Conservation (phyloP, 345 rosid species). For the Viola odorata region DNA sequence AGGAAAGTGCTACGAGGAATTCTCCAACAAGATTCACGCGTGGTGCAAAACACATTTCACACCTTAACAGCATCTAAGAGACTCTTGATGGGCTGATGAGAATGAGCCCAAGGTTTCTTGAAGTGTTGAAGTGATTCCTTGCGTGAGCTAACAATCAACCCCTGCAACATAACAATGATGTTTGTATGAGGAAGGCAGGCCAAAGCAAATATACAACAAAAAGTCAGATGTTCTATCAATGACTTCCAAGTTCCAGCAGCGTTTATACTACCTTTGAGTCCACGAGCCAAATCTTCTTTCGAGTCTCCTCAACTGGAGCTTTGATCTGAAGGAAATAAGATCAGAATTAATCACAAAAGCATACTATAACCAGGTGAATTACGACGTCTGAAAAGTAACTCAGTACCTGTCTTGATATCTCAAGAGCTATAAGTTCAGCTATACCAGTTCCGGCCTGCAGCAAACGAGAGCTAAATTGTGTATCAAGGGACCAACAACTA, state of each 20-base stretch:
- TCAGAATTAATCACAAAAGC: constrained; percentile 17
- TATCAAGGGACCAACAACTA: not conserved
- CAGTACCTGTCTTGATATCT: constrained; percentile 85
- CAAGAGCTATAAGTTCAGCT: constrained; percentile 92
- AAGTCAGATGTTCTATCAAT: not conserved
- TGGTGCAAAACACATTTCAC: constrained; percentile 12
- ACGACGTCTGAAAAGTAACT: constrained; percentile 18
- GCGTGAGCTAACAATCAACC: constrained; percentile 70
- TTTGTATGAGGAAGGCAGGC: not conserved
- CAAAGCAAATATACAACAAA: not conserved
- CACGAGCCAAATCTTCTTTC: constrained; percentile 94
- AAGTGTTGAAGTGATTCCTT: constrained; percentile 82
- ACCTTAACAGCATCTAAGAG: constrained; percentile 79
- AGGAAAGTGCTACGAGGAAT: not conserved
- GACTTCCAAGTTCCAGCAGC: constrained; percentile 5
- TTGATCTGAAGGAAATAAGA: constrained; percentile 38
- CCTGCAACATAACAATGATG: constrained; percentile 37
- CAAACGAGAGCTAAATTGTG: constrained; percentile 3
- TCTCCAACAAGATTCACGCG: not conserved
- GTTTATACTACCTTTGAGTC: constrained; percentile 74
- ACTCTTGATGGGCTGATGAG: constrained; percentile 62
- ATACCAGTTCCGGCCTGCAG: constrained; percentile 98
- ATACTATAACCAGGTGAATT: not conserved
- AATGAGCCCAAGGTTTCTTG: constrained; percentile 95
- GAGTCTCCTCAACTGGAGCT: constrained; percentile 59